Evolutionary conservation across 2,329 filamentous ascomycete genomes (phyloP).

Genomic region (Calcarisporium arbuscula): DNA sequence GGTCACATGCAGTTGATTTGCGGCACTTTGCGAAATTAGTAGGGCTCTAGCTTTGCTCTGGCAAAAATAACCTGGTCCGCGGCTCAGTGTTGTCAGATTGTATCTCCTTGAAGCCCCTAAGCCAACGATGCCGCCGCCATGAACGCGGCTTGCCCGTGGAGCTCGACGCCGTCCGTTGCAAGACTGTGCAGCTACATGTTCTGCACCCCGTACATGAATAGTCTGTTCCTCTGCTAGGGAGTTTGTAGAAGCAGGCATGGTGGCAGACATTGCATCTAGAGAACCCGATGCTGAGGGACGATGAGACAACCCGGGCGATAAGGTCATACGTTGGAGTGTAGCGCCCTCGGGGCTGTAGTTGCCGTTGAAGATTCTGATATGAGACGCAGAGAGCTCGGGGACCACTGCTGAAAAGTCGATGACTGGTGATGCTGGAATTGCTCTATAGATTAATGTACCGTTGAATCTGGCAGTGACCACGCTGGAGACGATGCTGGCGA

Average conservation of each 20-base stretch:
- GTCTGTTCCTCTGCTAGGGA: slow-evolving; percentile 7
- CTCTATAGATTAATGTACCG: slow-evolving; percentile 14
- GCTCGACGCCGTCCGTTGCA: slow-evolving; percentile 7
- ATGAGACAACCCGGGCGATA: slow-evolving; percentile 10
- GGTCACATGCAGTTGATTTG: no score
- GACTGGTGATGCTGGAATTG: slow-evolving; percentile 10
- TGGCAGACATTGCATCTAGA: slow-evolving; percentile 12
- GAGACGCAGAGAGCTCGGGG: slow-evolving; percentile 14
- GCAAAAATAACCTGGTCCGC: no score
- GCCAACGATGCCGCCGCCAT: no score
- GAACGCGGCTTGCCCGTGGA: no score
- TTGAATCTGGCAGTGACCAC: slow-evolving; percentile 24
- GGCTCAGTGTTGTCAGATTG: no score
- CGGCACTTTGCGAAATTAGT: no score
- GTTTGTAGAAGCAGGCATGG: slow-evolving; percentile 11
- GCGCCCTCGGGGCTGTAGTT: slow-evolving; percentile 14
- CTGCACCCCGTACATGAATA: slow-evolving; percentile 4
- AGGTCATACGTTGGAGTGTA: slow-evolving; percentile 9
- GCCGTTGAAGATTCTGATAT: slow-evolving; percentile 10
- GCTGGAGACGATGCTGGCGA: slow-evolving; percentile 25
- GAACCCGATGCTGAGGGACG: slow-evolving; percentile 14
- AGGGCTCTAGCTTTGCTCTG: no score
- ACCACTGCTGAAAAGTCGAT: slow-evolving; percentile 11
- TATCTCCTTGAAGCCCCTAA: no score
- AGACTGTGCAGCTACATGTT: slow-evolving; percentile 8